Evolutionary conservation across 1,284 basidiomycete species (phyloP), one percentile per base, ranked within the genome.

Genomic region (Phaffia rhodozyma): DNA sequence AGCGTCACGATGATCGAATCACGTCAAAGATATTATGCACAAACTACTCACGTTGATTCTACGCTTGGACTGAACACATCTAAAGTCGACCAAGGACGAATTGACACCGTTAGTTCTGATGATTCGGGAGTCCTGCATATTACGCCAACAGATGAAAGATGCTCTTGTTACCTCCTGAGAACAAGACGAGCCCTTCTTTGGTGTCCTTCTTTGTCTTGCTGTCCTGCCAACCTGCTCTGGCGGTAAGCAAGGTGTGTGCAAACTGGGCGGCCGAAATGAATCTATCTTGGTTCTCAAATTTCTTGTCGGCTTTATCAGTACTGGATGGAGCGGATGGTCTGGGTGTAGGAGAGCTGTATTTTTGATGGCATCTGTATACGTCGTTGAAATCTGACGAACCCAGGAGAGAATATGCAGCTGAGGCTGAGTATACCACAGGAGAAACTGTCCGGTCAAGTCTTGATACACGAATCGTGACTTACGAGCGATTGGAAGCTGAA

Each of bases 1-100:
- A 75, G 93, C 90, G 0, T 91, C 82, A 3, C 86, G 89, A 0
- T 90, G 91, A 23, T 85, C 85, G 73, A 91, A 91, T 25, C 43
- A 30, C 47, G 27, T n/a, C 11, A 5, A 34, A 5, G 29, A 38
- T 16, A 16, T n/a, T 11, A 29, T 23, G 38, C 38, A 53, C 9
- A 20, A 3, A 5, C n/a, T 21, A 32, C 61, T 48, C 21, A 62
- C 63, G 63, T 64, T 32, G 58, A 60, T 29, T 64, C 63, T 9
- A 64, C 63, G 11, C 25, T 30, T 3, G 63, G 63, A 9, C 53
- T 43, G 30, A 64, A 64, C 32, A 64, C 63, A n/a, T 64, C 63
- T 64, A 48, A 18, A 7, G 25, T 2, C 13, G 9, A 2, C 7
- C 23, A 38, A 49, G n/a, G 30, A 16, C 47, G 3, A 25, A 47